Conservation (phyloP, 1,284 basidiomycete genomes). For the Sporisorium reilianum region DNA sequence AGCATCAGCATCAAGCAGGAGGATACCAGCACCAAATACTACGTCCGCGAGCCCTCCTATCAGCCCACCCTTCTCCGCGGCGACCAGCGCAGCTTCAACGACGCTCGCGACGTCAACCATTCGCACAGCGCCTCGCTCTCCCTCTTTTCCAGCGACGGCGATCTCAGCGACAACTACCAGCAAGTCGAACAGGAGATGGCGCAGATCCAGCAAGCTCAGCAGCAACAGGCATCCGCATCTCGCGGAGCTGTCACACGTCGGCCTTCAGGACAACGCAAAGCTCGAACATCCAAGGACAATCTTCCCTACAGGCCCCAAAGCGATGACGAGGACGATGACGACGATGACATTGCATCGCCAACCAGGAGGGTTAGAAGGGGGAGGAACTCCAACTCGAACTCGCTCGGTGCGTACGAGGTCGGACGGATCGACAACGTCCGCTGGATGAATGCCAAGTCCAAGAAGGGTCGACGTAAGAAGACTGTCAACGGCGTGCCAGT, state of each 20-base stretch:
- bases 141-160: constrained; percentile 43
- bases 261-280: constrained; percentile 31
- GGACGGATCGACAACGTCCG: constrained; percentile 23
- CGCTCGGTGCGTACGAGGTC: constrained; percentile 7
- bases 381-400: constrained; percentile 23
- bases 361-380: constrained; percentile 21
- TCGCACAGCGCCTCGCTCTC: constrained; percentile 41
- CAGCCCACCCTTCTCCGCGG: constrained; percentile 34
- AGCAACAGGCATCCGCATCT: constrained; percentile 9
- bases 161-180: constrained; percentile 33
- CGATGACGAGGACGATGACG: constrained; percentile 38
- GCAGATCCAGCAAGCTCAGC: constrained; percentile 16
- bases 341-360: constrained; percentile 26
- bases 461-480: constrained; percentile 18
- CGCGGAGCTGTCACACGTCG: constrained; percentile 11
- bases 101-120: constrained; percentile 21
- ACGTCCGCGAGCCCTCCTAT: constrained; percentile 36
- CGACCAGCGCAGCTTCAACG: constrained; percentile 42
- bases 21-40: constrained; percentile 33
- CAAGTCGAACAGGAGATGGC: constrained; percentile 38
- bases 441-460: constrained; percentile 28
- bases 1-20: constrained; percentile 47
- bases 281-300: constrained; percentile 32
- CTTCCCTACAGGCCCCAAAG: constrained; percentile 26
- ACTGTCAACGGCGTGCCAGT: constrained; percentile 11